Evolutionary conservation across 345 rosid species (phyloP), one percentile per base, ranked within the genome.

Genomic region (Draba incana): DNA sequence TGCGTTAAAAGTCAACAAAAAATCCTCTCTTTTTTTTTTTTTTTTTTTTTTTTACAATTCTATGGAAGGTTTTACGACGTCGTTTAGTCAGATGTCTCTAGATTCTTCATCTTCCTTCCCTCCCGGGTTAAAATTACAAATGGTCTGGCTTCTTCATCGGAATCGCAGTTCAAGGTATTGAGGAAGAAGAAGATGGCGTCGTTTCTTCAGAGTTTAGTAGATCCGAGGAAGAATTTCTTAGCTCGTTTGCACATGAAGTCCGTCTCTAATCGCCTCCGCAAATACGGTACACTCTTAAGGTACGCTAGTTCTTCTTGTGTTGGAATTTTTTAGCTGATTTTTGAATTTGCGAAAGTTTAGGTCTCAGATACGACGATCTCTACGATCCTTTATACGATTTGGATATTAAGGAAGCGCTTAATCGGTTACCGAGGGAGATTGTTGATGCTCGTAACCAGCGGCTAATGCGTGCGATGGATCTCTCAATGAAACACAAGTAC

Each of bases 191-290:
- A 52, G 57, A 85, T 83, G 89, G 28, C 85, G 68, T 81, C 89
- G 66, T 64, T 85, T 61, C 57, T 83, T 62, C 80, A 76, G 57
- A 61, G 80, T 8, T 16, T 90, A 1, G 0, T 84, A 4, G 85
- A 90, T 83, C 98, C 97, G 15, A 85, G 59, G 74, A 92, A 82
- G 85, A 90, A 77, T 80, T 79, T 82, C 82, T 9, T 90, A n/a
- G 96, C 92, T 8, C 86, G 86, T 14, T 43, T 68, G 71, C 97
- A 93, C 82, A 85, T 80, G 97, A 88, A 90, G 51, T 2, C 93
- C 12, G 0, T 93, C 55, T 74, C 89, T 42, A 73, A 57, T 10
- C 96, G 97, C 75, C 98, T 92, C 39, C 83, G 84, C 53, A 79
- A 14, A 56, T 86, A 82, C 68, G 98, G 98, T 90, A 49, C 43